A percentile compares a stretch with the other conserved stretches of the same genome.
Conservation (phyloP, 345 rosid genomes). For the Laguncularia racemosa region DNA sequence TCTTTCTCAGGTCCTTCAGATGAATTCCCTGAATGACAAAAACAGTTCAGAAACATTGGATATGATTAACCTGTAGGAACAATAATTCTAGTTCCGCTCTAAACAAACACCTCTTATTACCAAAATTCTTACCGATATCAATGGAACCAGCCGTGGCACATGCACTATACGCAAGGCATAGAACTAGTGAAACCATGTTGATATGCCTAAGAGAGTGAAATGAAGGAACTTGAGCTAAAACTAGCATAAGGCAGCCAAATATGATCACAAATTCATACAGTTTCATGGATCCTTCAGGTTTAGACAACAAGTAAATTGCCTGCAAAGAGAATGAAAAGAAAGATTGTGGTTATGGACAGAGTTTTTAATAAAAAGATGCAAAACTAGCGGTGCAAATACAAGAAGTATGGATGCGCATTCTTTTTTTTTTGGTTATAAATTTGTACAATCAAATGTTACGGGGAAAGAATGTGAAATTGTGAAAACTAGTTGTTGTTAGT, state of each 20-base stretch:
- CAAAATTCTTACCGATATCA: conserved; percentile 36
- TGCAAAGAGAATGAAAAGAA: conserved; percentile 9
- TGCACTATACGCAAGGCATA: conserved; percentile 67
- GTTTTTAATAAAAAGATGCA: background rate
- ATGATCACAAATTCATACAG: conserved; percentile 60
- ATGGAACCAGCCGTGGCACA: conserved; percentile 60
- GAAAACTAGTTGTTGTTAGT: too few relatives aligned
- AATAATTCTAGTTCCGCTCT: too few relatives aligned
- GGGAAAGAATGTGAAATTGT: too few relatives aligned
- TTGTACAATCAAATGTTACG: too few relatives aligned
- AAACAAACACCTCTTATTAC: background rate
- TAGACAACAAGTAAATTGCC: conserved; percentile 53
- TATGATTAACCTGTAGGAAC: background rate
- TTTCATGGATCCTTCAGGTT: conserved; percentile 55
- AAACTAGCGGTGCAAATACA: too few relatives aligned
- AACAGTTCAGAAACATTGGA: background rate
- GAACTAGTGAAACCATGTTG: conserved; percentile 53
- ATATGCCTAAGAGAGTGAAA: conserved; percentile 41
- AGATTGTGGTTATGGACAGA: background rate
- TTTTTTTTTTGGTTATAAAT: too few relatives aligned
- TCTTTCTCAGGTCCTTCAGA: conserved; percentile 52
- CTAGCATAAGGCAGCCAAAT: conserved; percentile 61
- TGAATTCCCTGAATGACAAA: conserved; percentile 27
- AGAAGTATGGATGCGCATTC: too few relatives aligned
- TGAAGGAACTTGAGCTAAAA: conserved; percentile 78